phyloP scores from a whole-genome alignment of 257 asterid species.

The Jacaranda mimosifolia region DNA sequence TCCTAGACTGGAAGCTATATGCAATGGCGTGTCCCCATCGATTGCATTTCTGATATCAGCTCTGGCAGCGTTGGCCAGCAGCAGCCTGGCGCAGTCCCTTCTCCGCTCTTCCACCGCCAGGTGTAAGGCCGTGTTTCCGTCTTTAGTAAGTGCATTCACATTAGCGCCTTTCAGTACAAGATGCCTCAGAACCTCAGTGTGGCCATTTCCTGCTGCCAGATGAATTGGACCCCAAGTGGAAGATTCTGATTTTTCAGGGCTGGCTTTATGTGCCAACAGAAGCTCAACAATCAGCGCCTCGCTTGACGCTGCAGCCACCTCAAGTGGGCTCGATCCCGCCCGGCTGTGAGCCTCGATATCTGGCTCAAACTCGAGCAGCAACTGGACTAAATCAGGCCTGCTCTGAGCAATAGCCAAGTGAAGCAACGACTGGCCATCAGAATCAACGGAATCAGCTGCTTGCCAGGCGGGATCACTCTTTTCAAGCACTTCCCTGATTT shows the following conservation, averaged over 20 bases:
- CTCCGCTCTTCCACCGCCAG: conserved; percentile 72
- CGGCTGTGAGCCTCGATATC: conserved; percentile 56
- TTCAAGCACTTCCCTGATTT: conserved; percentile 71
- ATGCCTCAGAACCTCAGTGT: conserved; percentile 62
- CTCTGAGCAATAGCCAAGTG: conserved; percentile 67
- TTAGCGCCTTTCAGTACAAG: conserved; percentile 71
- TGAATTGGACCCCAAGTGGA: conserved; percentile 77
- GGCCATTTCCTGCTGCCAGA: conserved; percentile 66
- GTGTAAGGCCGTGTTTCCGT: conserved; percentile 72
- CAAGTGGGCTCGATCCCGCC: conserved; percentile 73
- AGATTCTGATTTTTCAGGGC: conserved; percentile 56
- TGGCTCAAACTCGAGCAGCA: conserved; percentile 69
- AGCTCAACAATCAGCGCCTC: conserved; percentile 76
- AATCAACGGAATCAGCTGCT: conserved; percentile 60
- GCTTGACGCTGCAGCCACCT: conserved; percentile 75
- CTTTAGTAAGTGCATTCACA: conserved; percentile 61
- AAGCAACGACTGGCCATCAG: conserved; percentile 67
- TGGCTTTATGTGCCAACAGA: conserved; percentile 61
- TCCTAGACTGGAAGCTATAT: conserved; percentile 58
- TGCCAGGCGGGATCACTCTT: conserved; percentile 63
- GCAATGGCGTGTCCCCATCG: conserved; percentile 73
- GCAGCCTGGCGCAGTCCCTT: conserved; percentile 65
- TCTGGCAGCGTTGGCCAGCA: conserved; percentile 56
- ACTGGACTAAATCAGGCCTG: conserved; percentile 80
- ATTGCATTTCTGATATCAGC: conserved; percentile 42